Conservation (phyloP, 2,329 filamentous ascomycete genomes). For the Claviceps pazoutovae region DNA sequence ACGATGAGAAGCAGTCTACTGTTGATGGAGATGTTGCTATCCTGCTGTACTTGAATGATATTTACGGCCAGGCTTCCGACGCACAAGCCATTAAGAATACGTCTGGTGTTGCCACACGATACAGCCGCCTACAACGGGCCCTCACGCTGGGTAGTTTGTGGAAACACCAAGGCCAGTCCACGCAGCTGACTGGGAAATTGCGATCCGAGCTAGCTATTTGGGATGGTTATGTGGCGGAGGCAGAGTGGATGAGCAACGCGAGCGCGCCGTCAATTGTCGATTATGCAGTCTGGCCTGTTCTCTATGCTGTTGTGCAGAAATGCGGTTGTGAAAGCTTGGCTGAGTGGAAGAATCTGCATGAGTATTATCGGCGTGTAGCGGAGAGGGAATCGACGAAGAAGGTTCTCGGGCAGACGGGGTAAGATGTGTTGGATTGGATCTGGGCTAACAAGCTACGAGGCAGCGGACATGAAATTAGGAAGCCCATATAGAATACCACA, state of each 20-base stretch:
- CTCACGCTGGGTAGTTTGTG: conserved; percentile 19
- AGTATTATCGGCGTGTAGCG: conserved; percentile 23
- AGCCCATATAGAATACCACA: too few species aligned
- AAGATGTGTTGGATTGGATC: not conserved
- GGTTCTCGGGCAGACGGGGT: conserved; percentile 9
- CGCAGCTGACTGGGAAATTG: conserved; percentile 10
- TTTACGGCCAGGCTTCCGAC: conserved; percentile 24
- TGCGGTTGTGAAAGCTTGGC: conserved; percentile 18
- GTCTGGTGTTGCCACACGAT: conserved; percentile 21
- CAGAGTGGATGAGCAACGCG: not conserved
- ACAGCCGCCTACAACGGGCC: conserved; percentile 28
- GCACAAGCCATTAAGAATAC: conserved; percentile 11
- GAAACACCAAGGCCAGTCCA: not conserved
- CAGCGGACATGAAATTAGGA: too few species aligned
- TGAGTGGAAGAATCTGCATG: conserved; percentile 17
- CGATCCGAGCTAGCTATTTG: conserved; percentile 24
- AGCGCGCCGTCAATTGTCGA: conserved; percentile 21
- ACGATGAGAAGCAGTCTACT: conserved; percentile 31
- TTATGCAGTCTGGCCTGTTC: conserved; percentile 42
- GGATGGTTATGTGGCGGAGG: conserved; percentile 21
- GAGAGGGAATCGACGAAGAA: conserved; percentile 12
- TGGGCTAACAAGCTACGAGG: too few species aligned
- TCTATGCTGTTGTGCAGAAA: conserved; percentile 30
- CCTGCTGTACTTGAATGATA: conserved; percentile 46
- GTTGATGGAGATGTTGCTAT: conserved; percentile 38